Base-by-base conservation (phyloP, 192 early-diverging fungal genomes). In the Fimicolochytrium jonesii region DNA sequence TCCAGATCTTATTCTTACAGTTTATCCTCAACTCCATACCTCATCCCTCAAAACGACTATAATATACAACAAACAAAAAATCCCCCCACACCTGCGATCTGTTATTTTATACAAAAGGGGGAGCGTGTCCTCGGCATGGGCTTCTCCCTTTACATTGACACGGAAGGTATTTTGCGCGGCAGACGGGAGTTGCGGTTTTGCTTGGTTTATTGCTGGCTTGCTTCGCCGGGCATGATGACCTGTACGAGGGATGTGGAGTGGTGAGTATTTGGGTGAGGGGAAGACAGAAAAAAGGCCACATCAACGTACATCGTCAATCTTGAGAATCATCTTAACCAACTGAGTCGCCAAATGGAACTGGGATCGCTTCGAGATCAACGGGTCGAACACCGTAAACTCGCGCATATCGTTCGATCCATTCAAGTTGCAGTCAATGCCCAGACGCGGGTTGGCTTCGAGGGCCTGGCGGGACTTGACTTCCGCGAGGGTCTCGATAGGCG, bases 241-340 rank as follows among this genome's bases (percentile, higher is more conserved):
- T 58, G 31, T n/a, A 33, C 18, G 9, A 32, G 22, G 29, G 13
- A 33, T n/a, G 53, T n/a, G n/a, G n/a, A n/a, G n/a, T n/a, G n/a
- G n/a, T n/a, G n/a, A n/a, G n/a, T n/a, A n/a, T n/a, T n/a, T n/a
- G n/a, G n/a, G n/a, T n/a, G n/a, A n/a, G n/a, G n/a, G n/a, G 25
- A 50, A 50, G 2, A 50, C 13, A 13, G 17, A 25, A 13, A 50
- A 20, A 13, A 18, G 18, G 25, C 13, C 18, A 50, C 53, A 23
- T 17, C 15, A 47, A 63, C 61, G 6, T 46, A 80, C 79, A 77
- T 81, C 79, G 46, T 81, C 79, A 69, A 81, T 81, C 64, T 97
- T 99, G 42, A 97, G 85, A 61, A 97, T 93, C 90, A 97, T 95
- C 78, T 97, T 98, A 62, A 99, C 96, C 51, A 99, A 79, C 81